Evolutionary conservation across 805 yeast species (phyloP).

Genomic region (Kockiozyma suomiensis): DNA sequence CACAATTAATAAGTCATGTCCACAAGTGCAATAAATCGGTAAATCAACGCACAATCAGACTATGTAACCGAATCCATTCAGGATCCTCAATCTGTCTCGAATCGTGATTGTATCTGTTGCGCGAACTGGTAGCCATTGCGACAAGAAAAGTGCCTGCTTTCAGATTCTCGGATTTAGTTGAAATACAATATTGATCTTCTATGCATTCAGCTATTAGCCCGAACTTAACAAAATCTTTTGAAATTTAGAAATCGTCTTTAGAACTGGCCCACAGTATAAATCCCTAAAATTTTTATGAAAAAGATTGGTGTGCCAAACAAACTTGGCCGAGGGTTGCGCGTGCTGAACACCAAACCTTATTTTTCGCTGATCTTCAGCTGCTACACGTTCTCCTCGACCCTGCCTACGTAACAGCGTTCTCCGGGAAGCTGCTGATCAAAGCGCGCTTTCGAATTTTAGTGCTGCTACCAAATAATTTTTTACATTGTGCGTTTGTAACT

Average conservation of each 20-base stretch:
- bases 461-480: background rate
- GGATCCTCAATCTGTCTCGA: conserved; percentile 18
- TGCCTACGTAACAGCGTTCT: background rate
- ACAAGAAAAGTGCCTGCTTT: background rate
- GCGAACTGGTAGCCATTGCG: conserved; percentile 3
- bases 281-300: no score
- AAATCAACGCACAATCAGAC: conserved; percentile 7
- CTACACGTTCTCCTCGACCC: background rate
- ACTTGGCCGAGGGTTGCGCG: background rate
- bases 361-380: background rate
- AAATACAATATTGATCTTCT: background rate
- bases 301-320: background rate
- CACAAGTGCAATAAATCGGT: background rate
- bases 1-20: background rate
- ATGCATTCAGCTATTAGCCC: no score
- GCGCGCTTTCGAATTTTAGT: background rate
- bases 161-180: background rate
- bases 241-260: no score
- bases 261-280: no score
- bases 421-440: no score
- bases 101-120: conserved; percentile 3
- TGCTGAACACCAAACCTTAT: conserved; percentile 9
- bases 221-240: no score
- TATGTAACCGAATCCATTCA: conserved; percentile 25
- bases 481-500: no score